phyloP scores from a whole-genome alignment of 768 basidiomycete genomes.

The Leccinellum rugosiceps region DNA sequence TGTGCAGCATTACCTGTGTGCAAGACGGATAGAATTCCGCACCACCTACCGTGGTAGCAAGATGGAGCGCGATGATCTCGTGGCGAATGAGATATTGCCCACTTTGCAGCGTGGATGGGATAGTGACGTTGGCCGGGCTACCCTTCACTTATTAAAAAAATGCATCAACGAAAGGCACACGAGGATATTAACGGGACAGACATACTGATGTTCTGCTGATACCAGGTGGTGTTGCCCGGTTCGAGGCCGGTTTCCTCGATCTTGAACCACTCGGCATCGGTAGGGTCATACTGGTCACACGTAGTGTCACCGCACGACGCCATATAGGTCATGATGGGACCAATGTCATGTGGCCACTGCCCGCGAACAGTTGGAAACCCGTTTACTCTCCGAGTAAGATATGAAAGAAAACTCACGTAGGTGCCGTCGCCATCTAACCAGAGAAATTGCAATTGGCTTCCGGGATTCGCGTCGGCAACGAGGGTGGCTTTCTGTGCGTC shows the following conservation, averaged over 20 bases:
- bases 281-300: slow-evolving; percentile 59
- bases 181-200: slow-evolving; percentile 2
- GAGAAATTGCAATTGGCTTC: slow-evolving; percentile 49
- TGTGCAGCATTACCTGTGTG: slow-evolving; percentile 35
- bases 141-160: slow-evolving; percentile 35
- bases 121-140: slow-evolving; percentile 35
- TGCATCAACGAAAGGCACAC: not conserved
- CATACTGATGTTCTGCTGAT: slow-evolving; percentile 53
- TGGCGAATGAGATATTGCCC: slow-evolving; percentile 77
- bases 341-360: slow-evolving; percentile 56
- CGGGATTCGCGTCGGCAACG: slow-evolving; percentile 57
- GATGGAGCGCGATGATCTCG: slow-evolving; percentile 78
- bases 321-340: slow-evolving; percentile 76
- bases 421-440: slow-evolving; percentile 50
- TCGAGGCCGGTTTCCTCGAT: slow-evolving; percentile 51
- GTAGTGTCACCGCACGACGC: slow-evolving; percentile 53
- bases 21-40: slow-evolving; percentile 84
- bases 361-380: not conserved
- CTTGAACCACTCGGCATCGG: slow-evolving; percentile 72
- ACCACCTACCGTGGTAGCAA: slow-evolving; percentile 51
- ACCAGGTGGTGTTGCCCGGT: slow-evolving; percentile 41
- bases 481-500: slow-evolving; percentile 47
- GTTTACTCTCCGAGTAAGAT: not conserved
- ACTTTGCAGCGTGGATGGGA: slow-evolving; percentile 53
- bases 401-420: slow-evolving; percentile 26